Evolutionary conservation across 192 early-diverging fungal genomes (phyloP).

Genomic region (Podila epigama): DNA sequence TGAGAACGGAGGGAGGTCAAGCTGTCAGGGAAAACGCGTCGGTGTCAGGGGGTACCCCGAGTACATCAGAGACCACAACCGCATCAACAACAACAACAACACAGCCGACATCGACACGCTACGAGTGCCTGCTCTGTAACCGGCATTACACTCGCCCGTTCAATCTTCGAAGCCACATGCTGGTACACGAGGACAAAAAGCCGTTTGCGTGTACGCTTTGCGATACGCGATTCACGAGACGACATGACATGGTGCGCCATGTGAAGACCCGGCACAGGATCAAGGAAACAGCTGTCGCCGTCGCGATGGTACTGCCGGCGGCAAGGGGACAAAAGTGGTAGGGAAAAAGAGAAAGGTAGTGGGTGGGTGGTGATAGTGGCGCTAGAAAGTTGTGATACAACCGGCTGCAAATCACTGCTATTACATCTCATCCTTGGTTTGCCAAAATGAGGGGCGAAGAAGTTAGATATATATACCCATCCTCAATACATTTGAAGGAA

Average conservation of each 20-base stretch:
- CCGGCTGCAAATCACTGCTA: too few species aligned
- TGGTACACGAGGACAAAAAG: slow-evolving; percentile 6
- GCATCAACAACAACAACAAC: neutral
- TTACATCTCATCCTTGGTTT: too few species aligned
- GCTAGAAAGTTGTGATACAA: too few species aligned
- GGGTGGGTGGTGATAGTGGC: too few species aligned
- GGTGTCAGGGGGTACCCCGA: too few species aligned
- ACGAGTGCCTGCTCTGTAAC: slow-evolving; percentile 1
- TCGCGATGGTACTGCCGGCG: neutral
- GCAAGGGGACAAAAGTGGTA: neutral
- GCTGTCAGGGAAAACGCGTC: too few species aligned
- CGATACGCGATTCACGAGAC: slow-evolving; percentile 7
- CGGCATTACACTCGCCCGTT: slow-evolving; percentile 18
- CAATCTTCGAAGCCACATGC: slow-evolving; percentile 28
- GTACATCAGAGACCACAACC: too few species aligned
- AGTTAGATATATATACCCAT: too few species aligned
- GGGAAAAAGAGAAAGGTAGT: neutral
- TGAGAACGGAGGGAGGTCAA: too few species aligned
- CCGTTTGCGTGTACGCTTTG: slow-evolving; percentile 21
- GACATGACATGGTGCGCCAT: slow-evolving; percentile 23
- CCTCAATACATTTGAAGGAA: too few species aligned
- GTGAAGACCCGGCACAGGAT: slow-evolving; percentile 8
- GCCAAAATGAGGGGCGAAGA: too few species aligned
- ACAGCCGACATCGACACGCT: neutral
- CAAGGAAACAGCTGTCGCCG: neutral